Conservation (phyloP, 2,329 filamentous ascomycete genomes). For the Alternaria longipes region DNA sequence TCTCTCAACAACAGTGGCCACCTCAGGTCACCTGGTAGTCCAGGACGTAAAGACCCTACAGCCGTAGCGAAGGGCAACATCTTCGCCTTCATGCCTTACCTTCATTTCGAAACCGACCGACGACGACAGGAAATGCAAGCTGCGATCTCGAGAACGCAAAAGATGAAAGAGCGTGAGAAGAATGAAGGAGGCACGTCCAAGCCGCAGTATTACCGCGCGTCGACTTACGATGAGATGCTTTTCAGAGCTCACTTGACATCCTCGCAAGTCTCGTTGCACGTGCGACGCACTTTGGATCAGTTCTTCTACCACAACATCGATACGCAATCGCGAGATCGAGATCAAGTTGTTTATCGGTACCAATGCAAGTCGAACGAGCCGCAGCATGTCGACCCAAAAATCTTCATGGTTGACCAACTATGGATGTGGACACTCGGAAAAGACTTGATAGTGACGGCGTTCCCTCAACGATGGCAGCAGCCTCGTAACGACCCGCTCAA, state of each 20-base stretch:
- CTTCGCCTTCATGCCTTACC: constrained; percentile 68
- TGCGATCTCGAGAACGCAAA: constrained; percentile 56
- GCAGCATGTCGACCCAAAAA: constrained; percentile 61
- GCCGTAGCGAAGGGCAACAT: constrained; percentile 48
- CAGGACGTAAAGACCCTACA: constrained; percentile 46
- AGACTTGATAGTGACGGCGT: constrained; percentile 68
- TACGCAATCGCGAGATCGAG: constrained; percentile 66
- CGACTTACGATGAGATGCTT: constrained; percentile 57
- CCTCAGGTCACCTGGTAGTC: constrained; percentile 48
- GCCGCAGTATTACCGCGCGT: constrained; percentile 32
- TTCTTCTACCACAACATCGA: constrained; percentile 73
- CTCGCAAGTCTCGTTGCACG: constrained; percentile 62
- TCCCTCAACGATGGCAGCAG: constrained; percentile 67
- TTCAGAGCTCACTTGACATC: constrained; percentile 59
- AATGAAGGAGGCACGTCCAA: constrained; percentile 26
- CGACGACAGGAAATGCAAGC: constrained; percentile 65
- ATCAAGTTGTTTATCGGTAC: constrained; percentile 73
- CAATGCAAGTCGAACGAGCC: constrained; percentile 50
- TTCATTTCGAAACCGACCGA: constrained; percentile 70
- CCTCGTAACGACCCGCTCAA: constrained; percentile 70
- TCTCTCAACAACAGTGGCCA: constrained; percentile 39
- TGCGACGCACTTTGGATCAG: constrained; percentile 70
- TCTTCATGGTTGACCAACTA: constrained; percentile 75
- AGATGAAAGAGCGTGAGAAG: constrained; percentile 31
- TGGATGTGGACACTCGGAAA: constrained; percentile 71